Conservation (phyloP, 805 yeast genomes). For the Candida peoriensis region DNA sequence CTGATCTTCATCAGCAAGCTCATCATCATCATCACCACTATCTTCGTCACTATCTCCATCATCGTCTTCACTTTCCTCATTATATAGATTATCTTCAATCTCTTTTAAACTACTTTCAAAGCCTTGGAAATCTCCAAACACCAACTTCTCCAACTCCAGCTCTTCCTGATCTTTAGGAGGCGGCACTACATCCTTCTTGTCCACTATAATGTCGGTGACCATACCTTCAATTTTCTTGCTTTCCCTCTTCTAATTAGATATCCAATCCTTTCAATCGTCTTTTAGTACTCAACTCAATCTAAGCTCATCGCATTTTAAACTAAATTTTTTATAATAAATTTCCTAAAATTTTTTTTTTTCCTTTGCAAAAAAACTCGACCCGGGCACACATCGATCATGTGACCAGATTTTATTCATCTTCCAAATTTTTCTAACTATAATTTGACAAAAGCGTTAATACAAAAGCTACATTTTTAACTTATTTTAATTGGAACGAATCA, state of each 20-base stretch:
- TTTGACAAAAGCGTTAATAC: no score
- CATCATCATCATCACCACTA: conserved; percentile 24
- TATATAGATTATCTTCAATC: conserved; percentile 46
- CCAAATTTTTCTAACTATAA: no score
- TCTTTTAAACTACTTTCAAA: conserved; percentile 60
- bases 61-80: conserved; percentile 28
- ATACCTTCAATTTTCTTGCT: conserved; percentile 1
- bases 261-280: no score
- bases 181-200: conserved; percentile 12
- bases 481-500: no score
- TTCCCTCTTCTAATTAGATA: background rate
- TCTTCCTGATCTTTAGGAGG: conserved; percentile 88
- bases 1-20: conserved; percentile 24
- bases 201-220: no score
- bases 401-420: no score
- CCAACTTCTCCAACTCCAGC: conserved; percentile 67
- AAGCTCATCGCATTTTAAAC: conserved; percentile 13
- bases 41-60: conserved; percentile 28
- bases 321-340: no score
- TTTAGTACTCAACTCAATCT: background rate
- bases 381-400: no score
- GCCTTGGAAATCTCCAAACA: conserved; percentile 83
- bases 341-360: no score
- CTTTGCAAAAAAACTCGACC: conserved; percentile 2
- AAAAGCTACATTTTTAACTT: no score